Evolutionary conservation across 345 rosid genomes (phyloP), one percentile per base, ranked within the genome.

Genomic region (Eucalyptus cladocalyx): DNA sequence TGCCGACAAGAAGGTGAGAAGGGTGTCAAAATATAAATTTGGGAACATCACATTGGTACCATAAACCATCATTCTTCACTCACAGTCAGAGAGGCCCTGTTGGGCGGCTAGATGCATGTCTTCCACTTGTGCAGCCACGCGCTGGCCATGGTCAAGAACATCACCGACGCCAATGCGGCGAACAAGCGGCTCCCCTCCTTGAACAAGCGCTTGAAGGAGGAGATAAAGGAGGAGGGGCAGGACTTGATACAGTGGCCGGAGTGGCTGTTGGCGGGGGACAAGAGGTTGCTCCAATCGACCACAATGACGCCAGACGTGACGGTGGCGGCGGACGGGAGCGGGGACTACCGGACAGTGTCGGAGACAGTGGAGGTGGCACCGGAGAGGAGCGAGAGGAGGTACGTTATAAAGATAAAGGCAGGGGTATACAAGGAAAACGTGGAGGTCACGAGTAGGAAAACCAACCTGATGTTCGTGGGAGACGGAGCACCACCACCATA

Each of bases 241-340:
- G 21, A 47, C 15, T 12, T 53, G 34, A 54, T 23, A 18, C 14
- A 67, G 49, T 97, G 98, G 99, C 98, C 99, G 32, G 89, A 92
- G 89, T 97, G 99, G 99, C 87, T 97, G 91, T 93, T 98, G 48
- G 94, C 67, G 1, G 99, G 94, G 28, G 98, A 97, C 91, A 91
- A 97, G 92, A 90, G 97, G 91, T 92, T 96, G 88, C 90, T 96
- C 86, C 98, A 96, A 92, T 91, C 94, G 17, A 69, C 96, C 3
- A 58, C 92, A 3, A 93, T 94, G 91, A 94, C 90, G 34, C 96
- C 97, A 2, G 89, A 96, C 65, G 96, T 93, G 48, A 94, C 92
- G n/a, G 99, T 96, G 86, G 99, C 99, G 1, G 96, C 95, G 23
- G 99, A 96, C 67, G 99, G 99, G 50, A 96, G 97, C 18, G 99